A percentile compares a stretch with the other conserved stretches of the same genome.
phyloP scores from a whole-genome alignment of 768 basidiomycete species.

The Leucocoprinus leucothites region DNA sequence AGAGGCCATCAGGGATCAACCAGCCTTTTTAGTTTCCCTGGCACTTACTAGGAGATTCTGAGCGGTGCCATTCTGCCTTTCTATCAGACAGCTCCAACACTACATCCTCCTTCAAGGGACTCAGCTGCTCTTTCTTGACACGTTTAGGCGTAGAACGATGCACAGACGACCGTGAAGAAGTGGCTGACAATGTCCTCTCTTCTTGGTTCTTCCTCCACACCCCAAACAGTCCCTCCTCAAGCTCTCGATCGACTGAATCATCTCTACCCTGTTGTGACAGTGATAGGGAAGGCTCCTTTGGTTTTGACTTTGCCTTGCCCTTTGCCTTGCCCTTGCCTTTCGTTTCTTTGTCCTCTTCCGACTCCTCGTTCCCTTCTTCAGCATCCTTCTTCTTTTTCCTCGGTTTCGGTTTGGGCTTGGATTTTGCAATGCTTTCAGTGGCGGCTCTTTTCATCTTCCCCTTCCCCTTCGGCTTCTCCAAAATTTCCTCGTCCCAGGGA shows the following conservation, averaged over 20 bases:
- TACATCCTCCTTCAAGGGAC: background rate
- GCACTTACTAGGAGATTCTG: constrained; percentile 3
- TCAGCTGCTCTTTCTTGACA: background rate
- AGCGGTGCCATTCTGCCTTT: background rate
- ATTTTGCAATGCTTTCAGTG: constrained; percentile 23
- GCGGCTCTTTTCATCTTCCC: constrained; percentile 40
- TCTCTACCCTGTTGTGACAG: constrained; percentile 36
- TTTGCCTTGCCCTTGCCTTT: constrained; percentile 27
- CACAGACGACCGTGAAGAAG: background rate
- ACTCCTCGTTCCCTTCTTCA: constrained; percentile 10
- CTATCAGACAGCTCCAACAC: background rate
- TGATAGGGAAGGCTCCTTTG: constrained; percentile 8
- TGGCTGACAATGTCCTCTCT: background rate
- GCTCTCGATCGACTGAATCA: constrained; percentile 55
- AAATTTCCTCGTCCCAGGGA: background rate
- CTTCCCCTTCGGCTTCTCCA: constrained; percentile 28
- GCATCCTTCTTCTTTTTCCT: background rate
- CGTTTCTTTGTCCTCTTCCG: constrained; percentile 22
- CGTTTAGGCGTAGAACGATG: background rate
- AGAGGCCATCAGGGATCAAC: background rate
- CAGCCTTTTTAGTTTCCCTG: background rate
- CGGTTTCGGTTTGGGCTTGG: background rate
- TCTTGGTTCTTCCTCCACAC: background rate
- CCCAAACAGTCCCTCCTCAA: constrained; percentile 38
- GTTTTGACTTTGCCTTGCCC: constrained; percentile 27